phyloP scores from a whole-genome alignment of 176 grass and related monocot species.

The Oropetium thomaeum region DNA sequence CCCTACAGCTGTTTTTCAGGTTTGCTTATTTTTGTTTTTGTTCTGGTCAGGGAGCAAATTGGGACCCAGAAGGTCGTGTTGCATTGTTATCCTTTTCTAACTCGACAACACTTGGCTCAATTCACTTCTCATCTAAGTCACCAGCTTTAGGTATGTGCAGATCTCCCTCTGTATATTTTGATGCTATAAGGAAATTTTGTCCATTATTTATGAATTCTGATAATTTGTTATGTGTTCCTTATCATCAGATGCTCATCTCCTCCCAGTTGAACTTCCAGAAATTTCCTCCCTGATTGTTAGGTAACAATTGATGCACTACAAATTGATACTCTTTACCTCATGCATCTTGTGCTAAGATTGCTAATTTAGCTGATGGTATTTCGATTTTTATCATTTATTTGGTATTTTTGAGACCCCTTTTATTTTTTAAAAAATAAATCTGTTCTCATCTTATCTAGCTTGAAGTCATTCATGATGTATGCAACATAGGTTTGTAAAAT shows the following conservation, averaged over 20 bases:
- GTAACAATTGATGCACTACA: too few species aligned
- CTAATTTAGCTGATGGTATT: slow-evolving; percentile 18
- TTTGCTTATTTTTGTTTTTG: slow-evolving; percentile 30
- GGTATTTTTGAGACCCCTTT: slow-evolving; percentile 2
- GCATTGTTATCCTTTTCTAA: slow-evolving; percentile 82
- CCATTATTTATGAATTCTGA: slow-evolving; percentile 21
- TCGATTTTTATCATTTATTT: not conserved
- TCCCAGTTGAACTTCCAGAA: slow-evolving; percentile 93
- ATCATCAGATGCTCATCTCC: slow-evolving; percentile 71
- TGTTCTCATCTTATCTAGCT: slow-evolving; percentile 13
- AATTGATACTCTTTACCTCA: too few species aligned
- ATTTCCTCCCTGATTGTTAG: slow-evolving; percentile 75
- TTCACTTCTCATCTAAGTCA: slow-evolving; percentile 88
- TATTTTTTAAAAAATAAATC: not conserved
- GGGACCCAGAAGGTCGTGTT: slow-evolving; percentile 84
- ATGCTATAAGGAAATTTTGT: slow-evolving; percentile 7
- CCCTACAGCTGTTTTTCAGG: slow-evolving; percentile 7
- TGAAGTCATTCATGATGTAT: not conserved
- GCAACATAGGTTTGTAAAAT: not conserved
- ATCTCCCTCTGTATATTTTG: slow-evolving; percentile 3
- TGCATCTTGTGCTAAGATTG: too few species aligned
- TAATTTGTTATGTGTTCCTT: slow-evolving; percentile 19
- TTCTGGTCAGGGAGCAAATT: slow-evolving; percentile 67
- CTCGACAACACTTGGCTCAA: slow-evolving; percentile 75
- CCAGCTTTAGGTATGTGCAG: slow-evolving; percentile 71